These are phyloP conservation scores for Mortierella sp. DNA, from an alignment of 371 early-diverging fungal genomes.

Conservation along the genomic window DNA sequence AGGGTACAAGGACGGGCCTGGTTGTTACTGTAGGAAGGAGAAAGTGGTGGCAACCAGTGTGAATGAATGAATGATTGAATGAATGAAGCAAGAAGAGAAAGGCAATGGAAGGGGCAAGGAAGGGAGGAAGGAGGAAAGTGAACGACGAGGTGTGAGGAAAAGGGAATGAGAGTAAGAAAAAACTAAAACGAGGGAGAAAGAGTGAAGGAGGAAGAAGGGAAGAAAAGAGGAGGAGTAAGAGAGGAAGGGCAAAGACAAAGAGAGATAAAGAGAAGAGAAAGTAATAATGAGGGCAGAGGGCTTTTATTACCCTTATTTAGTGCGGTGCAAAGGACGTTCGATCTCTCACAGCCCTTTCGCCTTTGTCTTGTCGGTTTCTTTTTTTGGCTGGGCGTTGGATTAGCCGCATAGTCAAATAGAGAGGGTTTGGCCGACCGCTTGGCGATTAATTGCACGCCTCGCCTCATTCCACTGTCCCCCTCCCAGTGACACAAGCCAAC, in stretches of 20 bases:
- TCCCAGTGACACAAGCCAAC: not conserved
- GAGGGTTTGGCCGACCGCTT: not conserved
- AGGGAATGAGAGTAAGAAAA: not conserved
- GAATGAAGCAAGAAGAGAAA: slow-evolving; percentile 3
- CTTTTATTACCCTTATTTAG: too few relatives aligned
- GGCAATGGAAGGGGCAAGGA: not conserved
- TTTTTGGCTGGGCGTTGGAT: not conserved
- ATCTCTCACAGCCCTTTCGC: slow-evolving; percentile 1
- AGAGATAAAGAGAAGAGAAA: too few relatives aligned
- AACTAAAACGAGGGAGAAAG: not conserved
- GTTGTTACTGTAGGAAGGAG: not conserved
- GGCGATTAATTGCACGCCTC: not conserved
- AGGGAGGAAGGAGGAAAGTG: not conserved
- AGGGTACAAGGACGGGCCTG: not conserved
- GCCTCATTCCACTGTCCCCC: not conserved
- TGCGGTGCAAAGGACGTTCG: not conserved
- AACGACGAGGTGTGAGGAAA: slow-evolving; percentile 3
- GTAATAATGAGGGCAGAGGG: too few relatives aligned
- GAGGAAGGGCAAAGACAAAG: too few relatives aligned
- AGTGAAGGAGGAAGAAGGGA: not conserved
- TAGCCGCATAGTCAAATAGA: not conserved
- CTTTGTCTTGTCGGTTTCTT: not conserved
- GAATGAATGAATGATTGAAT: not conserved
- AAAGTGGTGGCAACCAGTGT: not conserved
- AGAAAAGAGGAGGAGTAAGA: not conserved